Evolutionary conservation across 2,329 filamentous ascomycete genomes (phyloP).

Genomic region (Orbilia brochopaga): DNA sequence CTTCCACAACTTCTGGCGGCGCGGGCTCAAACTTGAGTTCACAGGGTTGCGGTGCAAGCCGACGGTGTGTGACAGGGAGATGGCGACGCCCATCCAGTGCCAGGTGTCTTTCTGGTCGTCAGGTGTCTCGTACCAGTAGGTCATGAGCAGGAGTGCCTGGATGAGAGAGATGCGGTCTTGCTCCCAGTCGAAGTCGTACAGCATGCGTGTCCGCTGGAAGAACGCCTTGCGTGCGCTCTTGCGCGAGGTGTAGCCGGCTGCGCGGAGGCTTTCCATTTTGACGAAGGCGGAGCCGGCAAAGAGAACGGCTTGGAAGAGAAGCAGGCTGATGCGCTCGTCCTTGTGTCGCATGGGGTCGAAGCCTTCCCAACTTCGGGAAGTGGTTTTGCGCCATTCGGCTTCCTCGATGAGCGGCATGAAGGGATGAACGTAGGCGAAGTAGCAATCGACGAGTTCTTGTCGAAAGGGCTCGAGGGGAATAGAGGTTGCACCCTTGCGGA

Average conservation of each 20-base stretch:
- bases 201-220: constrained; percentile 82
- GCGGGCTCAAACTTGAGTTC: constrained; percentile 74
- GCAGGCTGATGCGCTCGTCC: constrained; percentile 79
- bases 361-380: constrained; percentile 66
- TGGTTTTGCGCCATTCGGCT: constrained; percentile 66
- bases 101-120: constrained; percentile 98
- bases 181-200: constrained; percentile 97
- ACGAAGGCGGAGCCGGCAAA: constrained; percentile 90
- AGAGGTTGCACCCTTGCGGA: constrained; percentile 80
- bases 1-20: constrained; percentile 85
- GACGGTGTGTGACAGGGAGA: constrained; percentile 90
- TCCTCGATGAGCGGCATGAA: constrained; percentile 87
- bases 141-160: constrained; percentile 87
- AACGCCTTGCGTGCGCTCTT: constrained; percentile 86
- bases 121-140: constrained; percentile 96
- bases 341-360: constrained; percentile 59
- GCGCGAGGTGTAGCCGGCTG: constrained; percentile 76
- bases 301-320: constrained; percentile 93
- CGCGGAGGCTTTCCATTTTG: constrained; percentile 75
- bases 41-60: constrained; percentile 86
- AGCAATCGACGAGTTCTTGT: constrained; percentile 79
- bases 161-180: constrained; percentile 85
- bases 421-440: constrained; percentile 87
- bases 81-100: constrained; percentile 98
- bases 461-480: constrained; percentile 74